Percentiles rank a stretch among this genome's conserved stretches.
Conservation (phyloP, 805 yeast genomes). For the Brettanomyces sp. region DNA sequence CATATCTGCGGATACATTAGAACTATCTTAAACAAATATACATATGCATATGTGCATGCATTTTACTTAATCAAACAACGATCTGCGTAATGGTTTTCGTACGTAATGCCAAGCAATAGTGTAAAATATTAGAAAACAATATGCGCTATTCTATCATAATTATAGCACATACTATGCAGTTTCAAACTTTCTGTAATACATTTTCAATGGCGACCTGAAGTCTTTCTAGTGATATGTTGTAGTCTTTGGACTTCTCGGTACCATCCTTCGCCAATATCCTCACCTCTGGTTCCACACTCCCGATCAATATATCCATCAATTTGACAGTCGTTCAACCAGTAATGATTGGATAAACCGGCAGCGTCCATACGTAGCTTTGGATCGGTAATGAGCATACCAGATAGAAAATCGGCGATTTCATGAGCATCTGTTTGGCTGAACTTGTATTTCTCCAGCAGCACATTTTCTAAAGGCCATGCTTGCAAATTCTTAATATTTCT, state of each 20-base stretch:
- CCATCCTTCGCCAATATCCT: slow-evolving; percentile 86
- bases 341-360: slow-evolving; percentile 86
- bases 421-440: slow-evolving; percentile 59
- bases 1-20: no score
- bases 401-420: slow-evolving; percentile 64
- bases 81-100: no score
- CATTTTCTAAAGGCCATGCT: slow-evolving; percentile 83
- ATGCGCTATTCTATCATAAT: no score
- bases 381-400: slow-evolving; percentile 74
- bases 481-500: slow-evolving; percentile 73
- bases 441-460: slow-evolving; percentile 78
- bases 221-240: background rate
- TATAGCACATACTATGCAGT: no score
- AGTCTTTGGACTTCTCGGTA: slow-evolving; percentile 40
- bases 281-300: slow-evolving; percentile 70
- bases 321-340: slow-evolving; percentile 71
- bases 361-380: slow-evolving; percentile 89
- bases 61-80: no score
- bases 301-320: slow-evolving; percentile 76
- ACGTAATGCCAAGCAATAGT: no score
- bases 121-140: no score
- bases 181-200: no score
- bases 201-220: no score
- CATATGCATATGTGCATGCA: no score
- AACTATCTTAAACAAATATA: no score